Evolutionary conservation across 2,329 filamentous ascomycete genomes (phyloP).

Genomic region (Xylariales sp.): DNA sequence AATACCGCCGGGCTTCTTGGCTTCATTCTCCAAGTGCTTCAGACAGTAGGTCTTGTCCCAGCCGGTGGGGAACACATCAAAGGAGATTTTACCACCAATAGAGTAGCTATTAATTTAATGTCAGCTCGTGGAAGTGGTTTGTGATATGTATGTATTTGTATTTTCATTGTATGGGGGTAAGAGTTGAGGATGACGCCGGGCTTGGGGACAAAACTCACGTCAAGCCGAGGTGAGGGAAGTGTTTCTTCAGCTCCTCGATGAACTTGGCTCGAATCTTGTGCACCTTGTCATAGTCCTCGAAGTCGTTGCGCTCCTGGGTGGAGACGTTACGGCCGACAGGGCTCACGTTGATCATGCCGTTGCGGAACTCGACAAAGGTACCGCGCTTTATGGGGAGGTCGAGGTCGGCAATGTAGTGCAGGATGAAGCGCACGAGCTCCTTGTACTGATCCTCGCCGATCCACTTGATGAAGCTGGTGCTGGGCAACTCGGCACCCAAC

Average conservation of each 20-base stretch:
- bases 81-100: constrained; percentile 96
- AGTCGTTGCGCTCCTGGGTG: constrained; percentile 74
- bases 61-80: constrained; percentile 92
- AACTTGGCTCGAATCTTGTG: constrained; percentile 74
- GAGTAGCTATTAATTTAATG: no score
- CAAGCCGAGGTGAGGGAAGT: constrained; percentile 78
- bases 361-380: constrained; percentile 84
- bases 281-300: constrained; percentile 73
- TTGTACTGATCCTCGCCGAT: constrained; percentile 83
- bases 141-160: no score
- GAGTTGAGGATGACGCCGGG: background rate
- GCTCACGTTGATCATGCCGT: constrained; percentile 85
- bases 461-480: constrained; percentile 86
- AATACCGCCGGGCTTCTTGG: constrained; percentile 63
- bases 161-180: constrained; percentile 5
- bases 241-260: constrained; percentile 70
- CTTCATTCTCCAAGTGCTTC: constrained; percentile 78
- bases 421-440: constrained; percentile 67
- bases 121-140: no score
- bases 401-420: constrained; percentile 81
- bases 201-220: constrained; percentile 56
- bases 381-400: constrained; percentile 80
- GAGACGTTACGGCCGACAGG: constrained; percentile 85
- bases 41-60: constrained; percentile 99
- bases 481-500: constrained; percentile 69